phyloP scores from a whole-genome alignment of 116 monocot species.

The Cymodocea nodosa region DNA sequence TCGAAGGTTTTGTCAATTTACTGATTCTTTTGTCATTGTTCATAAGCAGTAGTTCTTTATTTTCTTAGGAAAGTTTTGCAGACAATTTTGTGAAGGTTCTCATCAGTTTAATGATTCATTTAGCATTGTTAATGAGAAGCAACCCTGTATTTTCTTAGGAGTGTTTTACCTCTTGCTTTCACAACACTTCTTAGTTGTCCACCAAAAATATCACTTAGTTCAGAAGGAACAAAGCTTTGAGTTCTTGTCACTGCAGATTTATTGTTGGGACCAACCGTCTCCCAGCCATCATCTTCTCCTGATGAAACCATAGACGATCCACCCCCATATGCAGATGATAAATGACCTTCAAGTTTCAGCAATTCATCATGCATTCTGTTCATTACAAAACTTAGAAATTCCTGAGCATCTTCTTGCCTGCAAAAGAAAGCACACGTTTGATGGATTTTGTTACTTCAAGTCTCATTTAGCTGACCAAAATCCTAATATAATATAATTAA shows the following conservation, averaged over 20 bases:
- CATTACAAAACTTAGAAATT: constrained; percentile 90
- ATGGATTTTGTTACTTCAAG: background rate
- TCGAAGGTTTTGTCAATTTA: too few species aligned
- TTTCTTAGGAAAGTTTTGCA: background rate
- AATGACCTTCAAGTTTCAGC: constrained; percentile 44
- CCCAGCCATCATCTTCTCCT: constrained; percentile 90
- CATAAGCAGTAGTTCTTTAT: background rate
- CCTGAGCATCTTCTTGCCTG: constrained; percentile 99
- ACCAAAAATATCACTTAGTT: constrained; percentile 91
- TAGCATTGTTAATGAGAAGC: background rate
- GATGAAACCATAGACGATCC: constrained; percentile 46
- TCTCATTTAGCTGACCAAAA: too few species aligned
- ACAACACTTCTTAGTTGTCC: constrained; percentile 84
- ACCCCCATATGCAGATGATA: constrained; percentile 24
- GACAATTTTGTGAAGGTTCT: too few species aligned
- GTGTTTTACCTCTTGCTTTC: constrained; percentile 62
- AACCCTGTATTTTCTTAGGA: background rate
- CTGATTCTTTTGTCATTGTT: too few species aligned
- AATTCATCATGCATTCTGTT: constrained; percentile 90
- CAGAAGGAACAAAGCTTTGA: constrained; percentile 80
- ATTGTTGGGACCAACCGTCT: constrained; percentile 94
- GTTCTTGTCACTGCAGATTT: constrained; percentile 91
- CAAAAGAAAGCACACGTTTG: constrained; percentile 5
- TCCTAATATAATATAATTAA: too few species aligned
- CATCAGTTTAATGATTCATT: too few species aligned